Conservation (phyloP, 441 rosid genomes). For the Omphalea diandra region DNA sequence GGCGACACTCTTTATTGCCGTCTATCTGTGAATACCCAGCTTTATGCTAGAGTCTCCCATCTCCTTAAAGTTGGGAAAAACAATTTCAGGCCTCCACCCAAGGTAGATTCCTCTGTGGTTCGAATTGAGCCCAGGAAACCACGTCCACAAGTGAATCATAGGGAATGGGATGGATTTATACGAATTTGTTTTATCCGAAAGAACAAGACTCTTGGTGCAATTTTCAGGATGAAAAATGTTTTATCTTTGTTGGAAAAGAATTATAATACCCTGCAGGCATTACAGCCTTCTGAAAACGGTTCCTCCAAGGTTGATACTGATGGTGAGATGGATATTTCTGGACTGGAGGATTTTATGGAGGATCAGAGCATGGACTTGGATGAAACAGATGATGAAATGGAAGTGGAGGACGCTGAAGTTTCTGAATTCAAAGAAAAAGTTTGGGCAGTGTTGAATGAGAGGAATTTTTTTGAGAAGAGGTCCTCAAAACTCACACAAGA, state of each 20-base stretch:
- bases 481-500: constrained; percentile 74
- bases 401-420: constrained; percentile 53
- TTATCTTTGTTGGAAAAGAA: constrained; percentile 78
- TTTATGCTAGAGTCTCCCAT: constrained; percentile 79
- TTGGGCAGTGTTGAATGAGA: constrained; percentile 56
- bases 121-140: constrained; percentile 87
- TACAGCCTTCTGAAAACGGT: constrained; percentile 37
- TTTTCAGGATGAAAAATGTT: constrained; percentile 72
- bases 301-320: constrained; percentile 16
- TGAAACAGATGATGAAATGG: constrained; percentile 56
- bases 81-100: constrained; percentile 92
- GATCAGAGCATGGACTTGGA: constrained; percentile 55
- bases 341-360: constrained; percentile 35
- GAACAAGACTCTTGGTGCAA: constrained; percentile 81
- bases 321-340: constrained; percentile 31
- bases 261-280: constrained; percentile 66
- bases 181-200: constrained; percentile 82
- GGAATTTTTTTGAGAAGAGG: constrained; percentile 67
- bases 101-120: constrained; percentile 95
- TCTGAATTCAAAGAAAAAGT: constrained; percentile 67
- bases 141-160: constrained; percentile 52
- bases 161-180: constrained; percentile 87
- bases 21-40: constrained; percentile 78
- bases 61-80: constrained; percentile 94
- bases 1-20: constrained; percentile 86